Evolutionary conservation across 2,329 filamentous ascomycete genomes (phyloP).

Genomic region (Exophiala aquamarina): DNA sequence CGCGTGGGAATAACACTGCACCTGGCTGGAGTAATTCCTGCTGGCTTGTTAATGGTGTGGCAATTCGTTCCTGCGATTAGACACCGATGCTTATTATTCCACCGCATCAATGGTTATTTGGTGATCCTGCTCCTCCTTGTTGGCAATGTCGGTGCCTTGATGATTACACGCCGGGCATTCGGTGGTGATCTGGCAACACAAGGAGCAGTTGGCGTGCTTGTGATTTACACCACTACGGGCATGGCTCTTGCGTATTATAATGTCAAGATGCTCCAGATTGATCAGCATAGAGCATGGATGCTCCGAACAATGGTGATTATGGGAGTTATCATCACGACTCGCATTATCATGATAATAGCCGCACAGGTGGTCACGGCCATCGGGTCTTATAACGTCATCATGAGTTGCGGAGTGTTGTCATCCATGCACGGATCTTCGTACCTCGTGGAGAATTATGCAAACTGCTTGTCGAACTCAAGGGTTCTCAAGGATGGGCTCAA

Average conservation of each 20-base stretch:
- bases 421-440: slow-evolving; percentile 6
- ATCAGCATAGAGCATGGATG: slow-evolving; percentile 65
- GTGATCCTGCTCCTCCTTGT: slow-evolving; percentile 49
- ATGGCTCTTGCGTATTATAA: slow-evolving; percentile 53
- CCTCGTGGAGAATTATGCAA: background rate
- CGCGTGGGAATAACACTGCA: slow-evolving; percentile 41
- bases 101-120: slow-evolving; percentile 61
- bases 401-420: slow-evolving; percentile 41
- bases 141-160: slow-evolving; percentile 49
- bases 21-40: slow-evolving; percentile 38
- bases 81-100: slow-evolving; percentile 51
- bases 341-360: slow-evolving; percentile 41
- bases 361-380: slow-evolving; percentile 40
- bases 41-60: slow-evolving; percentile 35
- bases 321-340: slow-evolving; percentile 28
- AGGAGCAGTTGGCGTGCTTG: slow-evolving; percentile 42
- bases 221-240: slow-evolving; percentile 44
- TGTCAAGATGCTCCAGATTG: slow-evolving; percentile 60
- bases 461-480: slow-evolving; percentile 1
- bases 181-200: slow-evolving; percentile 57
- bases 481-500: background rate
- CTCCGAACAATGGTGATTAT: slow-evolving; percentile 49
- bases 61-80: slow-evolving; percentile 44
- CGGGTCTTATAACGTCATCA: slow-evolving; percentile 36
- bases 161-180: slow-evolving; percentile 53